Evolutionary conservation across 352 stramenopile species (phyloP).

Genomic region (Pelagophyceae sp.): DNA sequence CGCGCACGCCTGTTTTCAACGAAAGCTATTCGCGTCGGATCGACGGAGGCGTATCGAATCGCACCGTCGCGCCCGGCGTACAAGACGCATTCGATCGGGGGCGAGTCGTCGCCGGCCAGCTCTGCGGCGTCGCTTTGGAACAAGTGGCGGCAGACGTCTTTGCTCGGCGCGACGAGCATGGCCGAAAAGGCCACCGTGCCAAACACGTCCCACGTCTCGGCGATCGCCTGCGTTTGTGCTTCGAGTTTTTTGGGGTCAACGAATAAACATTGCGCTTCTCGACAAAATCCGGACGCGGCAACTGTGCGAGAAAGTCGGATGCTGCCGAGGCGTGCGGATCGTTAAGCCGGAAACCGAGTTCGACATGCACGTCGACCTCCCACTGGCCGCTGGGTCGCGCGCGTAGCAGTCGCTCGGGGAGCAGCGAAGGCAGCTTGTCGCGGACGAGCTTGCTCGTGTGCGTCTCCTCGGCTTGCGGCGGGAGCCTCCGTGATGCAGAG

Average conservation of each 20-base stretch:
- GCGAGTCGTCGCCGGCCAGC: not conserved
- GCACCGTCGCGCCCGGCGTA: not conserved
- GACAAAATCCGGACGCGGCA: too few relatives aligned
- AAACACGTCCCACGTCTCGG: slow-evolving; percentile 8
- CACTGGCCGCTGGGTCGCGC: not conserved
- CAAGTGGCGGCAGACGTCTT: not conserved
- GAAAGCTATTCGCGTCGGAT: too few relatives aligned
- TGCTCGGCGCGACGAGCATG: not conserved
- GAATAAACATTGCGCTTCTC: too few relatives aligned
- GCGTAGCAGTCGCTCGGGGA: not conserved
- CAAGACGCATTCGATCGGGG: not conserved
- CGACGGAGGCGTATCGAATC: too few relatives aligned
- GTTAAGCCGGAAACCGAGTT: slow-evolving; percentile 1
- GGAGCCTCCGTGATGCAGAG: not conserved
- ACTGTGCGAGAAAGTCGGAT: slow-evolving; percentile 4
- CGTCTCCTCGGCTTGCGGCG: not conserved
- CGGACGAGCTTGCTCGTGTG: not conserved
- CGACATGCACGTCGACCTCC: not conserved
- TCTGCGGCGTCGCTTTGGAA: not conserved
- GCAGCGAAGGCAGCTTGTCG: not conserved
- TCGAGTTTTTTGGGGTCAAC: too few relatives aligned
- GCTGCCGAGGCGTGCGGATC: not conserved
- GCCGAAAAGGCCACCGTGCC: slow-evolving; percentile 1
- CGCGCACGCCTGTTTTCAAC: too few relatives aligned
- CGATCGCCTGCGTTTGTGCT: too few relatives aligned